A percentile compares a stretch with the other conserved stretches of the same genome.
phyloP scores from a whole-genome alignment of 305 asterid genomes.

The Caryopteris hybrid region DNA sequence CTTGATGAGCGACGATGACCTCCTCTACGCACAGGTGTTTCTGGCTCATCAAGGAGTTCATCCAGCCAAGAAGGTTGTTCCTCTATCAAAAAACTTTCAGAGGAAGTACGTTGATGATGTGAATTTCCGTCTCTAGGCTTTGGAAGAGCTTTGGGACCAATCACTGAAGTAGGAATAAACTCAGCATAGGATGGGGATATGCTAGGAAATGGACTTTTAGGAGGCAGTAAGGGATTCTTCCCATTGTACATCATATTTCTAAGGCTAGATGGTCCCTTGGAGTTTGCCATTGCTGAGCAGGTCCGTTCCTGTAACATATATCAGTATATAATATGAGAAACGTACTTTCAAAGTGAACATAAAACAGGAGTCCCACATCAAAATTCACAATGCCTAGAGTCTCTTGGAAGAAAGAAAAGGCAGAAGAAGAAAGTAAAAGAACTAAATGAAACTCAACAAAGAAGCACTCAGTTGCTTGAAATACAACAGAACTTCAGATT shows the following conservation, averaged over 20 bases:
- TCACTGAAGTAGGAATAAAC: conserved; percentile 40
- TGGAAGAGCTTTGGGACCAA: conserved; percentile 48
- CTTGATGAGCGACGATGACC: conserved; percentile 88
- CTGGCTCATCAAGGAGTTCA: conserved; percentile 90
- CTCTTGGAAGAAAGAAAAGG: conserved; percentile 4
- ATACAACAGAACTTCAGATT: too few relatives aligned
- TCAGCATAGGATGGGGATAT: conserved; percentile 47
- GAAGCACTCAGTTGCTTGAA: too few relatives aligned
- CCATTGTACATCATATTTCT: conserved; percentile 56
- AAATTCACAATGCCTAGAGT: background rate
- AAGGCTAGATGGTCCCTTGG: conserved; percentile 53
- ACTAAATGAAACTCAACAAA: conserved; percentile 2
- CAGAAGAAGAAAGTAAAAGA: conserved; percentile 12
- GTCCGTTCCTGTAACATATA: conserved; percentile 33
- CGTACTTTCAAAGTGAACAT: background rate
- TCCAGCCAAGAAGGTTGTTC: conserved; percentile 95
- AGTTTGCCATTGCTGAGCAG: conserved; percentile 44
- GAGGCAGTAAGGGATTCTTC: conserved; percentile 54
- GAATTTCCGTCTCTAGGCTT: conserved; percentile 50
- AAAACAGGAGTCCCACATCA: background rate
- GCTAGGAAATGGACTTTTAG: conserved; percentile 63
- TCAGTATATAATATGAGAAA: conserved; percentile 14
- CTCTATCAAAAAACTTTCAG: conserved; percentile 65
- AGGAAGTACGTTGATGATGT: conserved; percentile 73
- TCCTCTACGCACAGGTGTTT: conserved; percentile 67